Base-by-base conservation (phyloP, 441 rosid genomes). In the Syzygium malaccense region DNA sequence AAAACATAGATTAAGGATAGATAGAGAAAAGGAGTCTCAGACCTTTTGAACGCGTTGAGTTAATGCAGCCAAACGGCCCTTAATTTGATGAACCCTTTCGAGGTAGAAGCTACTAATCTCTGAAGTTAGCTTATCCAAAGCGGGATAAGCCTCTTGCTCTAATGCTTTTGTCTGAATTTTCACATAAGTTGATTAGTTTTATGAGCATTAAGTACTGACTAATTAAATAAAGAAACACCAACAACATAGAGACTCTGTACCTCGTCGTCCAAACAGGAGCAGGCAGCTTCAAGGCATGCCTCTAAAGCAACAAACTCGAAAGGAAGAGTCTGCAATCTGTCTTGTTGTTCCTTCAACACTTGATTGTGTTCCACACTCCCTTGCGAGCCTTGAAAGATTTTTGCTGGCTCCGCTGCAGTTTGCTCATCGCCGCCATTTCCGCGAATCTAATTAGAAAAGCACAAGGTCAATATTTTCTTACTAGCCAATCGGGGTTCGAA, bases 271-370 rank as follows among this genome's bases (percentile, higher is more conserved):
- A 96, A 91, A 95, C 97, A 94, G 92, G 95, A 91, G 86, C 97
- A 96, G 64, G 98, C 96, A 92, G 96, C 95, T 93, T 97, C 99
- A 90, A 97, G 98, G 91, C 98, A 95, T 15, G 98, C 96, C 92
- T 97, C 98, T 89, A 96, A 88, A 26, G 98, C 98, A 89, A 95
- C 95, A 90, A 96, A 97, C 92, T 97, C 99, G 85, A 96, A 97
- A 0, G 98, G 99, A 90, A 94, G 96, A 92, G 95, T 93, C 91
- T 92, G 95, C 1, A 92, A 90, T 57, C 97, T 96, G 90, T 95
- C 95, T 58, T 89, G 94, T 86, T 94, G 93, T 71, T 71, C 83
- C 28, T 71, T 71, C 49, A 37, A 8, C 51, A 37, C n/a, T 12
- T 11, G 49, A 71, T 9, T 1, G n/a, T 0, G 80, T 37, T 71